phyloP scores from a whole-genome alignment of 1,139 yeast species.

The Nakaseomyces uthaithaninus region DNA sequence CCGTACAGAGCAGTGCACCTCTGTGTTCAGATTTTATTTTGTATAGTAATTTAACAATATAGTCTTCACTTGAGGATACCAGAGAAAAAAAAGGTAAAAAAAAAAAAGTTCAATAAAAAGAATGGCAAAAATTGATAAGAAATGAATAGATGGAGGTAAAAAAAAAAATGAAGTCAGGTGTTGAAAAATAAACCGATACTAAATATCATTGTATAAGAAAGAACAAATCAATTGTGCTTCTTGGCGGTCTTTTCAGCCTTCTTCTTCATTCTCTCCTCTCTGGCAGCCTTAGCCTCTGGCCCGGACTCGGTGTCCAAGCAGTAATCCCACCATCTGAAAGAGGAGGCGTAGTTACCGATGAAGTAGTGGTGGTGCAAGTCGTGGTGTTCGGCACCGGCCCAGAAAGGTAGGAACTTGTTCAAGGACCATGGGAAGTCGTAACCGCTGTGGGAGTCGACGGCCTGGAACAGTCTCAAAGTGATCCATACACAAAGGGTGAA shows the following conservation, averaged over 20 bases:
- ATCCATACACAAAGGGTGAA: constrained; percentile 85
- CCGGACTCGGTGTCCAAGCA: constrained; percentile 79
- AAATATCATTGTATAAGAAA: not conserved
- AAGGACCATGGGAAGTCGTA: constrained; percentile 96
- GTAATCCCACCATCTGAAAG: constrained; percentile 93
- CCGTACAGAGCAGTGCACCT: too few relatives aligned
- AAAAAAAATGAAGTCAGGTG: not conserved
- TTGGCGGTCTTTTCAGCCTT: constrained; percentile 41
- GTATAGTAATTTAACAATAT: too few relatives aligned
- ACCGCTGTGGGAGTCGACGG: constrained; percentile 94
- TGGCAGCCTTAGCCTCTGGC: constrained; percentile 49
- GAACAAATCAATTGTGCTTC: constrained; percentile 12
- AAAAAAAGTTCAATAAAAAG: not conserved
- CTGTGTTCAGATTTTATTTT: not conserved
- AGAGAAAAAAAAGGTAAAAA: too few relatives aligned
- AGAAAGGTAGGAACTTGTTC: constrained; percentile 81
- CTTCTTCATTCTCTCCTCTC: constrained; percentile 50
- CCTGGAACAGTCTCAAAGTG: constrained; percentile 80
- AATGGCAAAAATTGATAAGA: too few relatives aligned
- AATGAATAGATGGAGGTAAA: constrained; percentile 1
- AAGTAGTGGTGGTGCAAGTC: constrained; percentile 94
- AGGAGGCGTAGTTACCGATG: constrained; percentile 84
- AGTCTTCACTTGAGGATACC: too few relatives aligned
- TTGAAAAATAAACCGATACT: too few relatives aligned
- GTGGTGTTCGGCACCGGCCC: constrained; percentile 99